Base-by-base conservation (phyloP, 768 basidiomycete species). In the Cyclocybe cylindracea region DNA sequence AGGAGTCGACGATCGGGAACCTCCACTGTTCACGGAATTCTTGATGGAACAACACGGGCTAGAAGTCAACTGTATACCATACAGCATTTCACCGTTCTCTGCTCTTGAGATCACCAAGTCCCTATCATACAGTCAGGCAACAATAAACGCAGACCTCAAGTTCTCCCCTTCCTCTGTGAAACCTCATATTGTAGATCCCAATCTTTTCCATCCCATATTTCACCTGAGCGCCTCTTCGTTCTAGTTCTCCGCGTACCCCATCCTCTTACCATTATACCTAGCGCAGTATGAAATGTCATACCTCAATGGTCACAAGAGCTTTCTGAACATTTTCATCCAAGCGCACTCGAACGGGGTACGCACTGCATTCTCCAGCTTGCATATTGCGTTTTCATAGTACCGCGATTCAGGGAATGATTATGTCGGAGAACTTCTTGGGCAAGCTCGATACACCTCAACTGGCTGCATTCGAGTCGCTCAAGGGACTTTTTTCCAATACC, bases 181-280 rank as follows among this genome's bases (percentile, higher is more conserved):
- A 58, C 59, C 68, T 9, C 72, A 71, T 38, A 59, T 85, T 56
- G 85, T 84, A 53, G 48, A 77, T 62, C 4, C 33, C 46, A n/a
- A 16, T 43, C 4, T 44, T 34, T 19, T 43, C 46, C 43, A 50
- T 50, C 32, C 60, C 39, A 19, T 9, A 16, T 34, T 46, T 47
- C 53, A 24, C 37, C 33, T 34, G 36, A 16, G 7, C 43, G 44
- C 10, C 51, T 41, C 6, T 14, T 29, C 31, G 10, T 29, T 40
- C 48, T 57, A 85, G 85, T 69, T 80, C 14, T 77, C 84, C 18
- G 83, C 78, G 35, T 84, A 82, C 55, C 86, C 86, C 3, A 69
- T 87, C 32, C 72, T 87, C 16, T 63, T 87, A n/a, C 86, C 86
- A 4, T 61, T 85, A 4, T 88, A 87, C 65, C 67, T 87, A 8